Evolutionary conservation across 202 grass and related monocot genomes (phyloP).

Genomic region (Cymbopogon flexuosus): DNA sequence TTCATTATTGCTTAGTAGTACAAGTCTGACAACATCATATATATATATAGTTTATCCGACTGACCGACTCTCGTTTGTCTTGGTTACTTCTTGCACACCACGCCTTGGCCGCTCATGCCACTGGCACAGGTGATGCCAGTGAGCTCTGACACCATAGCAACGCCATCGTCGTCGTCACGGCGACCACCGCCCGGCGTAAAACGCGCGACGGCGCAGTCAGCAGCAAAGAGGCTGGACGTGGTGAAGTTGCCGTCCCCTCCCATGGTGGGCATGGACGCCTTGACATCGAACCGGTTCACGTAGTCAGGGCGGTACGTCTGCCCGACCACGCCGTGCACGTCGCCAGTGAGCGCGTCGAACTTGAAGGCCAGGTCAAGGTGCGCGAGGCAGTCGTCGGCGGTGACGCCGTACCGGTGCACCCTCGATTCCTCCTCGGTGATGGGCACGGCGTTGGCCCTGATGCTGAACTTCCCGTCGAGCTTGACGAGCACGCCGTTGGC

Average conservation of each 20-base stretch:
- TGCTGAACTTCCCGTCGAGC: slow-evolving; percentile 24
- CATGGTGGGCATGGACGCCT: slow-evolving; percentile 49
- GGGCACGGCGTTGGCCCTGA: slow-evolving; percentile 43
- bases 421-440: slow-evolving; percentile 41
- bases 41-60: not conserved
- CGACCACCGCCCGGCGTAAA: not conserved
- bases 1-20: not conserved
- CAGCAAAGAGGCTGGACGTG: slow-evolving; percentile 43
- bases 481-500: slow-evolving; percentile 30
- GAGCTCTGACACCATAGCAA: not conserved
- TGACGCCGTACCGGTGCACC: slow-evolving; percentile 37
- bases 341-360: slow-evolving; percentile 37
- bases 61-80: no score
- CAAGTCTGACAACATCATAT: not conserved
- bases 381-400: slow-evolving; percentile 32
- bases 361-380: slow-evolving; percentile 55
- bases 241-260: slow-evolving; percentile 37
- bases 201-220: slow-evolving; percentile 39
- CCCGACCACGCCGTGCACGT: slow-evolving; percentile 49
- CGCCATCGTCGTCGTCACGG: not conserved
- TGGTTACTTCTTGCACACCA: slow-evolving; percentile 18
- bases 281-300: slow-evolving; percentile 42
- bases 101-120: slow-evolving; percentile 16
- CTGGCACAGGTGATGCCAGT: slow-evolving; percentile 18
- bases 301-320: slow-evolving; percentile 56